A percentile compares a stretch with the other conserved stretches of the same genome.
phyloP scores from a whole-genome alignment of 129 eudicot species.

The Flaveria bidentis region DNA sequence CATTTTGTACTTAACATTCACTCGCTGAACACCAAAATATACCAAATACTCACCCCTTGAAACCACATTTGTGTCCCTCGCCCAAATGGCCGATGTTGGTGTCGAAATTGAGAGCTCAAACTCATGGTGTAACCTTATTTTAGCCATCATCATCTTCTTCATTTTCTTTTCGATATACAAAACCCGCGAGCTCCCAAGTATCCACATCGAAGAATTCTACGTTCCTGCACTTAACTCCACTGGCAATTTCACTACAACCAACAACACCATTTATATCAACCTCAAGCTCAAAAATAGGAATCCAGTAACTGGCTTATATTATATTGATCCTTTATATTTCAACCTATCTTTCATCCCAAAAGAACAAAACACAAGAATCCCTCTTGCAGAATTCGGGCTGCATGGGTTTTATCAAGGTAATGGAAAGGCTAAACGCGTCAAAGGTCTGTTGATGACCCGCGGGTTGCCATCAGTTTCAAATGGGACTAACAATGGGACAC shows the following conservation, averaged over 20 bases:
- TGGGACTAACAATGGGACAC: constrained; percentile 1
- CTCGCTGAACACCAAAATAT: no score
- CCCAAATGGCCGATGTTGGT: constrained; percentile 14
- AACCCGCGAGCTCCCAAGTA: constrained; percentile 32
- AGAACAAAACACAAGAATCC: constrained; percentile 15
- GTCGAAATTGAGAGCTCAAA: background rate
- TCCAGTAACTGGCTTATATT: constrained; percentile 30
- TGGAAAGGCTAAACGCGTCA: constrained; percentile 29
- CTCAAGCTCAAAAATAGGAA: constrained; percentile 34
- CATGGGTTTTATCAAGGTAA: constrained; percentile 35
- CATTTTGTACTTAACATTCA: no score
- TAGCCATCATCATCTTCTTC: constrained; percentile 22
- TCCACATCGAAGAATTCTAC: constrained; percentile 26
- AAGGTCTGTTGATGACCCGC: constrained; percentile 28
- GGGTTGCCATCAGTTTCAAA: background rate
- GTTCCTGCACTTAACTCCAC: constrained; percentile 26
- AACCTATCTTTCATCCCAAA: constrained; percentile 32
- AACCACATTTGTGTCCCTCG: background rate
- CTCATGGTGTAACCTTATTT: constrained; percentile 26
- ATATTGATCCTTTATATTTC: constrained; percentile 27
- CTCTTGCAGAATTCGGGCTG: constrained; percentile 22
- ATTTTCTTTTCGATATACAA: constrained; percentile 30
- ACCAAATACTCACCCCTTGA: no score
- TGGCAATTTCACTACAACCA: constrained; percentile 22
- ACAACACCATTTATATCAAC: constrained; percentile 33